phyloP scores from a whole-genome alignment of 1,284 basidiomycete genomes.

The Cutaneotrichosporon mucoides region DNA sequence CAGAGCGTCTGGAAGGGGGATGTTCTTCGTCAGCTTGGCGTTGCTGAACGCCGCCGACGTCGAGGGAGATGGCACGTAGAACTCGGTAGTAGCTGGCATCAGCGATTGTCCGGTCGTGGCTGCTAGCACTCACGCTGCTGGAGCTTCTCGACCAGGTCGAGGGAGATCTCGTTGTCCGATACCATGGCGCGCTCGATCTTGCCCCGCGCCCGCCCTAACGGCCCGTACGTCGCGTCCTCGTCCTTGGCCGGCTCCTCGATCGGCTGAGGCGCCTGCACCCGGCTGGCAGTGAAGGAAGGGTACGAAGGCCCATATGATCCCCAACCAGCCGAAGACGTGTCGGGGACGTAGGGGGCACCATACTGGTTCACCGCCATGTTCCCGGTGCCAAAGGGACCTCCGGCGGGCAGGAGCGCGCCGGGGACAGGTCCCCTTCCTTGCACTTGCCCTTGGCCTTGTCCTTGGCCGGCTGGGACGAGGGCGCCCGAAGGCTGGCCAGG shows the following conservation, averaged over 20 bases:
- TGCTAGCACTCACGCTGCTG: conserved; percentile 18
- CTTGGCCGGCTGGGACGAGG: not conserved
- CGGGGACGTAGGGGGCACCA: not conserved
- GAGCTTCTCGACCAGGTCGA: conserved; percentile 31
- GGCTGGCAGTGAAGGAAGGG: not conserved
- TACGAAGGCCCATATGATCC: conserved; percentile 2
- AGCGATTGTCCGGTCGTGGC: not conserved
- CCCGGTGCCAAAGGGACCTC: not conserved
- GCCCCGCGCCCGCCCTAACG: conserved; percentile 31
- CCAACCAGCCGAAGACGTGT: not conserved
- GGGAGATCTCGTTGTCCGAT: conserved; percentile 39
- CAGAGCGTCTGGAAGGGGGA: conserved; percentile 43
- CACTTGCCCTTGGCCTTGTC: too few relatives aligned
- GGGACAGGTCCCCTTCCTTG: too few relatives aligned
- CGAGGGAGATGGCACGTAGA: conserved; percentile 21
- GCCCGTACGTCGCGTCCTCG: conserved; percentile 43
- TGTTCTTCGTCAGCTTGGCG: conserved; percentile 24
- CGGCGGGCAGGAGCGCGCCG: not conserved
- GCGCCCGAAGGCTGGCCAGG: not conserved
- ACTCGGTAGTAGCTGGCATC: conserved; percentile 17
- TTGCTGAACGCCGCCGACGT: conserved; percentile 22
- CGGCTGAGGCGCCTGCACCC: conserved; percentile 28
- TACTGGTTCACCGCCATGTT: not conserved
- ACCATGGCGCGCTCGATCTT: conserved; percentile 37
- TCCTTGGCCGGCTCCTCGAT: conserved; percentile 35